Evolutionary conservation across 352 stramenopile species (phyloP), one percentile per base, ranked within the genome.

Genomic region (Phytophthora niederhauseri): DNA sequence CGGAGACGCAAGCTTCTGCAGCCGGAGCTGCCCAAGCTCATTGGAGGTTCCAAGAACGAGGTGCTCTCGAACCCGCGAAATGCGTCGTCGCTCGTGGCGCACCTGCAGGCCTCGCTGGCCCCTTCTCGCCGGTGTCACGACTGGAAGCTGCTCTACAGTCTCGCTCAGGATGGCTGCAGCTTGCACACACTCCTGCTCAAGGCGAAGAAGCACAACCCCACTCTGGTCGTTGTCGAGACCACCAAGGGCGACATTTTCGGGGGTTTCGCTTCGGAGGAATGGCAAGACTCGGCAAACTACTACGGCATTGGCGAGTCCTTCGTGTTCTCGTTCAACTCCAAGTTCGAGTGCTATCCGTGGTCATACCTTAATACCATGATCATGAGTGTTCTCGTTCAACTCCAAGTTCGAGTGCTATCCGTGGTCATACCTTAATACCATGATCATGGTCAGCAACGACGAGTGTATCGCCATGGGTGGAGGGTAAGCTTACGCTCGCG

Each of bases 381-480:
- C 68, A 92, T 93, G 85, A n/a, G 82, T 93, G 41, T 93, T 93
- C 54, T 85, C 83, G 11, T 87, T 75, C 38, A 73, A 82, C 15
- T 76, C 85, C 1, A 66, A 67, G 36, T 93, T 90, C 57, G 80
- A 91, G 57, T 67, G 73, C 15, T 92, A 90, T 53, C 67, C 63
- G 14, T 93, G 85, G 83, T 85, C 78, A n/a, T 76, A 70, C 48
- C 72, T 74, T 22, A 89, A 93, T 61, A 61, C 72, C 2, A 90
- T 93, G 77, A 76, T 88, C 68, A 92, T 93, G 85, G 66, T 87
- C 58, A 92, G 83, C 74, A 90, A 89, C 50, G 68, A 86, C 20
- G 64, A 77, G 34, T 84, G 73, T 4, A 91, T 93, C 51, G 85
- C 83, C 17, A 93, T 93, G 85, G 85, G 85, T 48, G 85, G 85